A percentile compares a stretch with the other conserved stretches of the same genome.
Evolutionary conservation across 139 green algal genomes (phyloP).

Genomic region (Yamagishiella unicocca): DNA sequence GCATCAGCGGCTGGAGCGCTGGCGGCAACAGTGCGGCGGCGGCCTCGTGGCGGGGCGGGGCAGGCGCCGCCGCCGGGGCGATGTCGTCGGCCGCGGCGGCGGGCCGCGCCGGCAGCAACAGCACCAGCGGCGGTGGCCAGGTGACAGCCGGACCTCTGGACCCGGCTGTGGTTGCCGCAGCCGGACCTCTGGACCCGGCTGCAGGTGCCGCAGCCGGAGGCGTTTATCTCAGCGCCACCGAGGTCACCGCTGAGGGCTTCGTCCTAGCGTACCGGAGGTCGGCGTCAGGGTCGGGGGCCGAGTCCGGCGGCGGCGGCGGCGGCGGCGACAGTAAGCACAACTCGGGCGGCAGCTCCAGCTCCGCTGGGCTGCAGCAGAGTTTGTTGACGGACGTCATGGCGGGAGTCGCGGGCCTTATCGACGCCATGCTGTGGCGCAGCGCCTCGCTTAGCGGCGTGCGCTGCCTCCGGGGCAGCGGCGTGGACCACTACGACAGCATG

Average conservation of each 20-base stretch:
- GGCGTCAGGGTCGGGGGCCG: background rate
- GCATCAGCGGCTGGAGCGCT: background rate
- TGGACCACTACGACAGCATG: constrained; percentile 41
- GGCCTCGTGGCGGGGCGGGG: no score
- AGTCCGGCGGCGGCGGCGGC: no score
- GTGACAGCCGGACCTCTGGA: no score
- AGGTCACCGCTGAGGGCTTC: background rate
- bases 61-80: background rate
- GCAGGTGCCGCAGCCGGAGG: no score
- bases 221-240: no score
- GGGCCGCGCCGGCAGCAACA: background rate
- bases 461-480: background rate
- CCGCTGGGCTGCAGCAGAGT: no score
- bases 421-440: constrained; percentile 20
- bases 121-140: background rate
- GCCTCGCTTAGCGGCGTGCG: background rate
- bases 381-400: constrained; percentile 44
- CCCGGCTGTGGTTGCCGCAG: no score
- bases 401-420: constrained; percentile 25
- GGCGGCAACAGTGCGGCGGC: background rate
- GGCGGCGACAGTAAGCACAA: background rate
- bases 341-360: no score
- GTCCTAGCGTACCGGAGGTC: background rate
- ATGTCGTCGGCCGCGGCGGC: background rate
- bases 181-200: no score